These are phyloP conservation scores for Pyrenophora teres DNA, from an alignment of 2,329 filamentous ascomycete genomes.

Conservation along the genomic window DNA sequence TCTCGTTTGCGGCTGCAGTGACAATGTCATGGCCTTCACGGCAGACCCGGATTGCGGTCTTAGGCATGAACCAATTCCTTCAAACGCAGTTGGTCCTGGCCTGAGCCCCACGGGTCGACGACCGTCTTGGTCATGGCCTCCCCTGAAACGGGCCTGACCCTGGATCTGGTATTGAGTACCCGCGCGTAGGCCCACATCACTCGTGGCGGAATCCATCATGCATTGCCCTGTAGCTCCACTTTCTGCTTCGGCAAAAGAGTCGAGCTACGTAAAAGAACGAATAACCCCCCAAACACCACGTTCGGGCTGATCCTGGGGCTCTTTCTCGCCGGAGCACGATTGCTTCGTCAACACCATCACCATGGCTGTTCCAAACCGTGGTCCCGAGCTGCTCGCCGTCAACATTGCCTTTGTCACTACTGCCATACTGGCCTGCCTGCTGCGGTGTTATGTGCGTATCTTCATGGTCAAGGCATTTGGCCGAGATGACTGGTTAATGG, in stretches of 20 bases:
- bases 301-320: constrained; percentile 9
- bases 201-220: constrained; percentile 23
- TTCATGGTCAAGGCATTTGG: constrained; percentile 45
- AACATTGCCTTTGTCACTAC: constrained; percentile 35
- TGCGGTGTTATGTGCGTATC: constrained; percentile 40
- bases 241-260: constrained; percentile 3
- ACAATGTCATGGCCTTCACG: neutral
- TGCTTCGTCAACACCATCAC: constrained; percentile 10
- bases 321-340: constrained; percentile 6
- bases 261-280: constrained; percentile 23
- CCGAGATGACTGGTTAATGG: constrained; percentile 45
- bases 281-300: constrained; percentile 7
- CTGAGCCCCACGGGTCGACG: constrained; percentile 17
- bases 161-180: constrained; percentile 18
- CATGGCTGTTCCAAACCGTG: constrained; percentile 41
- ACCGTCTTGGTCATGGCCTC: constrained; percentile 15
- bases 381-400: constrained; percentile 39
- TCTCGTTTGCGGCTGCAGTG: constrained; percentile 10
- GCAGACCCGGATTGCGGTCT: constrained; percentile 1
- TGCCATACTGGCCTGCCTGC: constrained; percentile 30
- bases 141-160: constrained; percentile 28
- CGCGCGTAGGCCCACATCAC: constrained; percentile 25
- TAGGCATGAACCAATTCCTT: constrained; percentile 12
- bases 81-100: constrained; percentile 1
- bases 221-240: constrained; percentile 19